These are phyloP conservation scores for Mycena venus DNA, from an alignment of 768 basidiomycete species.

Conservation along the genomic window DNA sequence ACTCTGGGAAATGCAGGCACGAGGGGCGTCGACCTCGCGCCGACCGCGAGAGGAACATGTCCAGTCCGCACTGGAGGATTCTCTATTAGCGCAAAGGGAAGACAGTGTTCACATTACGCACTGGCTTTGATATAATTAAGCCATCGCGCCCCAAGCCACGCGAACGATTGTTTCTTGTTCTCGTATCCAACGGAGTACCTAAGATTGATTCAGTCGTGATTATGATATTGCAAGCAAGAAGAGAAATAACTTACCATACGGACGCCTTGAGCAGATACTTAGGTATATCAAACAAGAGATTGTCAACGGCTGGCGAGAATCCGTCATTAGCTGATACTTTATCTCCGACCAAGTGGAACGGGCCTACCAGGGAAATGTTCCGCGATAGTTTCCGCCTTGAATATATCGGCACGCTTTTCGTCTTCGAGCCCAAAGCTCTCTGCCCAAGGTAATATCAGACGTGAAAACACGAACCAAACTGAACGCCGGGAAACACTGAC, in stretches of 20 bases:
- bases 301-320: background rate
- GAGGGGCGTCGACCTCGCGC: constrained; percentile 10
- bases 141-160: constrained; percentile 30
- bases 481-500: background rate
- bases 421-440: background rate
- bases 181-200: constrained; percentile 33
- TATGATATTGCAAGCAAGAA: background rate
- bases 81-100: background rate
- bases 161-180: constrained; percentile 27
- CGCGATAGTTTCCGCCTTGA: constrained; percentile 11
- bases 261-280: constrained; percentile 27
- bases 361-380: constrained; percentile 27
- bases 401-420: constrained; percentile 12
- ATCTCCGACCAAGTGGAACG: background rate
- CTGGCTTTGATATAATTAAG: constrained; percentile 31
- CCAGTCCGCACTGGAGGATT: background rate
- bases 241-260: constrained; percentile 14
- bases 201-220: background rate
- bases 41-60: constrained; percentile 14
- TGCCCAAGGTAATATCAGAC: too few species aligned
- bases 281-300: background rate
- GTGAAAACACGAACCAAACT: background rate
- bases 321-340: background rate
- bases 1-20: background rate
- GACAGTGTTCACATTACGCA: background rate